Conservation (phyloP, 2,329 filamentous ascomycete genomes). For the Aspergillus ruber region DNA sequence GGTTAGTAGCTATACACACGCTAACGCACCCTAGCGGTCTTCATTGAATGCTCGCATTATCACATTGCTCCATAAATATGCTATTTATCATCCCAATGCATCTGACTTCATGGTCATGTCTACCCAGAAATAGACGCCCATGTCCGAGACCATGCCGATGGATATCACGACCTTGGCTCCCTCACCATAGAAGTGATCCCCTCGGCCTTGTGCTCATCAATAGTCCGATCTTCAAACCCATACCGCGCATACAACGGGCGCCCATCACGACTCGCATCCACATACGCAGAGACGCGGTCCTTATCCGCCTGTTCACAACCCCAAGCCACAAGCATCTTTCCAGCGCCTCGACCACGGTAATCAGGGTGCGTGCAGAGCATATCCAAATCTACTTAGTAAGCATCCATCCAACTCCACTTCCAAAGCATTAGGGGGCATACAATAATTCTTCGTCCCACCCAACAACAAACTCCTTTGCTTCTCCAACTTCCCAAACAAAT, state of each 20-base stretch:
- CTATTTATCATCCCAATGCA: neutral
- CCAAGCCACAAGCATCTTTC: conserved; percentile 12
- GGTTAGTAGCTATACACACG: neutral
- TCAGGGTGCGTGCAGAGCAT: conserved; percentile 14
- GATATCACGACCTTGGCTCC: neutral
- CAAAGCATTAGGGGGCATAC: conserved; percentile 9
- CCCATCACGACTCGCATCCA: conserved; percentile 8
- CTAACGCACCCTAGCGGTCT: neutral
- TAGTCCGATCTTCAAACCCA: conserved; percentile 7
- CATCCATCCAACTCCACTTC: neutral
- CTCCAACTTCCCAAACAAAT: conserved; percentile 16
- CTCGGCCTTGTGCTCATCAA: neutral
- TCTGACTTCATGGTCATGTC: too few species aligned
- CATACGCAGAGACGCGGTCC: conserved; percentile 5
- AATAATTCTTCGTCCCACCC: conserved; percentile 20
- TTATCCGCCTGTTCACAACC: conserved; percentile 11
- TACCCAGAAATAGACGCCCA: too few species aligned
- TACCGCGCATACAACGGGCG: conserved; percentile 8
- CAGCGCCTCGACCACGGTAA: conserved; percentile 13
- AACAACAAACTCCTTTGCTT: conserved; percentile 15
- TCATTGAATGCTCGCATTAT: neutral
- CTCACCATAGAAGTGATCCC: neutral
- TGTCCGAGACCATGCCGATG: neutral
- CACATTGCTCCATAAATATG: neutral
- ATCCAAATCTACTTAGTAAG: conserved; percentile 6